Evolutionary conservation across 495 filamentous ascomycete genomes (phyloP).

Genomic region (Jackrogersella multiformis): DNA sequence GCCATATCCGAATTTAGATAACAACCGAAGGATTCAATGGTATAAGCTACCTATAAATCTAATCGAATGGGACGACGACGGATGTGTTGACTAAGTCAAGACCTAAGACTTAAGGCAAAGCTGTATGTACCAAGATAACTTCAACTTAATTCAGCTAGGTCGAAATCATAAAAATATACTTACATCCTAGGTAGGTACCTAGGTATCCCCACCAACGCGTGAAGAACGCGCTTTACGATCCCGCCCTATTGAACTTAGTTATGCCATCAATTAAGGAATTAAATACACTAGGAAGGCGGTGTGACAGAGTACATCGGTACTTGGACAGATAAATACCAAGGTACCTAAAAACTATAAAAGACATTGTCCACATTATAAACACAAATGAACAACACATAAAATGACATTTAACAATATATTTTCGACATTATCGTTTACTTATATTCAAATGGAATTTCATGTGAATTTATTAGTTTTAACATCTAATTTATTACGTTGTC

Average conservation of each 20-base stretch:
- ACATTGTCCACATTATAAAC: too few relatives aligned
- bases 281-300: slow-evolving; percentile 30
- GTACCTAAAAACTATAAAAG: slow-evolving; percentile 5
- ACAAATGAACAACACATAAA: too few relatives aligned
- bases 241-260: neutral
- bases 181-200: too few relatives aligned
- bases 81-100: neutral
- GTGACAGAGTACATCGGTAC: too few relatives aligned
- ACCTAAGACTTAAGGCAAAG: neutral
- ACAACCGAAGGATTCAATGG: neutral
- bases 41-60: neutral
- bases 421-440: too few relatives aligned
- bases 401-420: too few relatives aligned
- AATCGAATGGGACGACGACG: neutral
- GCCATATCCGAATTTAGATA: slow-evolving; percentile 60
- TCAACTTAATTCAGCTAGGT: neutral
- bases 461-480: too few relatives aligned
- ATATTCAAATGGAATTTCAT: too few relatives aligned
- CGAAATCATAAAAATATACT: neutral
- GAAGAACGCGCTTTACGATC: slow-evolving; percentile 37
- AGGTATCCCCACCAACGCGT: slow-evolving; percentile 29
- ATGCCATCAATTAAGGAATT: slow-evolving; percentile 38
- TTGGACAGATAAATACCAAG: too few relatives aligned
- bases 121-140: neutral
- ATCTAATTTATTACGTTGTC: too few relatives aligned